A percentile compares a stretch with the other conserved stretches of the same genome.
These are phyloP conservation scores for Fraxinus platypoda DNA, from an alignment of 305 asterid genomes.

Conservation along the genomic window DNA sequence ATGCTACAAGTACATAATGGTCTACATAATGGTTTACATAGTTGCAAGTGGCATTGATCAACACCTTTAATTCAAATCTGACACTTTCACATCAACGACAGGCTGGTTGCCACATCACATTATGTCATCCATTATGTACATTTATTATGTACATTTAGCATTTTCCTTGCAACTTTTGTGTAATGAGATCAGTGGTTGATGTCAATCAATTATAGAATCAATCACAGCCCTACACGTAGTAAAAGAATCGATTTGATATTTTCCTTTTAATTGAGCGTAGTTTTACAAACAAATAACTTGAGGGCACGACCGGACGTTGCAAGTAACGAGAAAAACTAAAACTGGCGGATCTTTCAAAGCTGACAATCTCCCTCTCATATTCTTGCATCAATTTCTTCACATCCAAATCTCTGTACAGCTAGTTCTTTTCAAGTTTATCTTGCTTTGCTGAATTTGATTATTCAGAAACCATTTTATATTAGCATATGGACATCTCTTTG, in stretches of 20 bases:
- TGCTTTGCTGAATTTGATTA: conserved; percentile 4
- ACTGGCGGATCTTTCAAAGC: conserved; percentile 43
- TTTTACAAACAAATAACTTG: conserved; percentile 19
- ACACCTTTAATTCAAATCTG: no score
- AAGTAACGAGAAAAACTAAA: background rate
- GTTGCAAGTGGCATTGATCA: no score
- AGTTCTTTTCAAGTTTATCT: background rate
- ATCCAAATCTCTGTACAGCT: conserved; percentile 4
- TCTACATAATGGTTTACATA: no score
- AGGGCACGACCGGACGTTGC: background rate
- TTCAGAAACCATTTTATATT: background rate
- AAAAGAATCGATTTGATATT: background rate
- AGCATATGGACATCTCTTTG: conserved; percentile 47
- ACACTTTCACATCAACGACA: no score
- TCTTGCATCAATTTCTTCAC: background rate
- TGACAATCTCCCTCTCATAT: background rate
- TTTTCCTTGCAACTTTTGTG: background rate
- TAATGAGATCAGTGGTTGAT: background rate
- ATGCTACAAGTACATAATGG: no score
- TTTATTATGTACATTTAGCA: no score
- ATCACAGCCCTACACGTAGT: background rate
- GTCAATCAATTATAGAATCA: background rate
- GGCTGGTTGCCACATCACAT: no score
- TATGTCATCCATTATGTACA: no score
- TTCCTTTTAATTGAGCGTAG: background rate